phyloP scores from a whole-genome alignment of 1,139 yeast genomes.

The Nakaseomyces glabratus region DNA sequence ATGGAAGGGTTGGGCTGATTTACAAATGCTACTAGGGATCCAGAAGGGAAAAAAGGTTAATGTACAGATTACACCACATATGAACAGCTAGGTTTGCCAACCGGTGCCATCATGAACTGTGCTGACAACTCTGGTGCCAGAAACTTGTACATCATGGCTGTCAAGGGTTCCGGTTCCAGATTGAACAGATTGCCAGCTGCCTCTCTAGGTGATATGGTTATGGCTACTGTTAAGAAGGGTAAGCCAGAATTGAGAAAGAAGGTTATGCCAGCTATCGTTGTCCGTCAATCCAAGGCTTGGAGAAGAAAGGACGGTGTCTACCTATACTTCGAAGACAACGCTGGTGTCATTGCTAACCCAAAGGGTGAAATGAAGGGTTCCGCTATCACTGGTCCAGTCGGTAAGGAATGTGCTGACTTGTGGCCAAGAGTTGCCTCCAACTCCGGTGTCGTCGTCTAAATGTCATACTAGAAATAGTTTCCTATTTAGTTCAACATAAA shows the following conservation, averaged over 20 bases:
- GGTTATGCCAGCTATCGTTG: conserved; percentile 99
- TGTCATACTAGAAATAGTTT: conserved; percentile 4
- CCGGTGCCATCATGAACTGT: conserved; percentile 99
- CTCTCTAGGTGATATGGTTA: conserved; percentile 99
- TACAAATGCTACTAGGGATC: no score
- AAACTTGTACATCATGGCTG: conserved; percentile 98
- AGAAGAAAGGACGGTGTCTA: conserved; percentile 99
- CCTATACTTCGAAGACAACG: conserved; percentile 99
- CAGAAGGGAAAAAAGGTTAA: no score
- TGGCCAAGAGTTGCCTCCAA: conserved; percentile 99
- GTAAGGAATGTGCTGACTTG: conserved; percentile 99
- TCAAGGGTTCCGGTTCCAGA: conserved; percentile 99
- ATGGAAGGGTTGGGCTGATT: no score
- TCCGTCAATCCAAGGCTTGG: conserved; percentile 99
- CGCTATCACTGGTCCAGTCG: conserved; percentile 99
- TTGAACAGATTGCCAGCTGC: conserved; percentile 99
- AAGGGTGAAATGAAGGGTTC: conserved; percentile 99
- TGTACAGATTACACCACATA: no score
- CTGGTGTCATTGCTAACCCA: conserved; percentile 99
- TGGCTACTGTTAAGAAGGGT: conserved; percentile 99
- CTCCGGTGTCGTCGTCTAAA: conserved; percentile 99
- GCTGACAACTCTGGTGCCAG: conserved; percentile 99
- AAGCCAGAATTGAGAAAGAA: conserved; percentile 99
- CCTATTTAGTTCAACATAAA: conserved; percentile 6
- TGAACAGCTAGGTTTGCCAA: conserved; percentile 91